Conservation (phyloP, 140 eudicot genomes). For the Anethum foeniculum region DNA sequence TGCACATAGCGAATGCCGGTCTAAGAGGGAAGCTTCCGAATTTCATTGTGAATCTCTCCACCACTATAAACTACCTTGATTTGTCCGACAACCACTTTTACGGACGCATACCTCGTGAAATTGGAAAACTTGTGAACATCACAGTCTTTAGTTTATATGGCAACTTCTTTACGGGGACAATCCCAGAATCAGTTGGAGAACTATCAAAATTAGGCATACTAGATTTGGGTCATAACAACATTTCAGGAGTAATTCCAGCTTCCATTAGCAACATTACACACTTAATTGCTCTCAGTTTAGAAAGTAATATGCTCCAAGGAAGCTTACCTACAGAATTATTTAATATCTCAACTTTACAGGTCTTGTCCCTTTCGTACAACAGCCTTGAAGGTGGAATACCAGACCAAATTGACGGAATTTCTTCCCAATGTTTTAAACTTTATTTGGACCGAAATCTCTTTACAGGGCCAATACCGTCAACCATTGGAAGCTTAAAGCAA, state of each 20-base stretch:
- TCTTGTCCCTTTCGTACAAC: not conserved
- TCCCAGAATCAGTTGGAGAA: not conserved
- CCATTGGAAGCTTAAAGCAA: not conserved
- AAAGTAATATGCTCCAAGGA: not conserved
- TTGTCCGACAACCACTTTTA: not conserved
- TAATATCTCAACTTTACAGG: not conserved
- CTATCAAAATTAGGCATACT: not conserved
- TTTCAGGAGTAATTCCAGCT: too few species aligned
- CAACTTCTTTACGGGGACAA: too few species aligned
- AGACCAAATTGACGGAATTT: not conserved
- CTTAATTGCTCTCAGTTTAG: too few species aligned
- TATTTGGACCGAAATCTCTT: not conserved
- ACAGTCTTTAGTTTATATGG: too few species aligned
- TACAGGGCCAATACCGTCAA: not conserved
- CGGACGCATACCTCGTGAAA: not conserved
- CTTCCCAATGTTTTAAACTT: not conserved
- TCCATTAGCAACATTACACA: too few species aligned
- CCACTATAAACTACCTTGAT: not conserved
- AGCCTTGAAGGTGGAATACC: not conserved
- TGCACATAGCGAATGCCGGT: not conserved
- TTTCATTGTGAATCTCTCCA: too few species aligned
- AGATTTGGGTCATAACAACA: too few species aligned
- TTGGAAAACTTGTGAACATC: too few species aligned
- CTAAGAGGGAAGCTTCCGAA: not conserved
- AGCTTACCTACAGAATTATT: not conserved